These are phyloP conservation scores for Vachellia pachyceras DNA, from an alignment of 306 rosid genomes.

Conservation along the genomic window DNA sequence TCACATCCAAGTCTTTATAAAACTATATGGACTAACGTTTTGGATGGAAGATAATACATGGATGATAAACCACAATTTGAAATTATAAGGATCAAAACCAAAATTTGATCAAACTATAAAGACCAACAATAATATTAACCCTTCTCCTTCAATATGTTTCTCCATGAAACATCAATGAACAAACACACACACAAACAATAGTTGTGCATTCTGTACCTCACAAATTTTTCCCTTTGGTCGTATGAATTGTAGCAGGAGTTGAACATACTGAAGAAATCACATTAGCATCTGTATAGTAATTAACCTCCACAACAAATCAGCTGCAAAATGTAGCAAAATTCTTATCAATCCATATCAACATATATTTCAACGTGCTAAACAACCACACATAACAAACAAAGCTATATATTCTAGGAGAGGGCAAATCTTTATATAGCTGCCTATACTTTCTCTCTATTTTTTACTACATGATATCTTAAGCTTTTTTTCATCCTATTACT, in stretches of 20 bases:
- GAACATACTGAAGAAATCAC: conserved; percentile 53
- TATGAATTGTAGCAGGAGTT: conserved; percentile 54
- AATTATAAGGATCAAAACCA: too few species aligned
- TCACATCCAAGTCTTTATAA: too few species aligned
- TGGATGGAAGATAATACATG: too few species aligned
- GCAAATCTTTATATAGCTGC: too few species aligned
- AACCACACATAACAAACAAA: background rate
- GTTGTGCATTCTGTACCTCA: conserved; percentile 46
- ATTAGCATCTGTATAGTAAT: conserved; percentile 37
- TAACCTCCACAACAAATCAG: conserved; percentile 20
- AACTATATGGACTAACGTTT: too few species aligned
- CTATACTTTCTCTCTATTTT: too few species aligned
- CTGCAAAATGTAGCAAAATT: background rate
- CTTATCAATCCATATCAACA: background rate
- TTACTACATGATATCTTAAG: too few species aligned
- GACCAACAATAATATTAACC: too few species aligned
- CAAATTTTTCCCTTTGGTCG: conserved; percentile 61
- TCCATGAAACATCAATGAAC: background rate
- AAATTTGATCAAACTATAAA: too few species aligned
- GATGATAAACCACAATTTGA: too few species aligned
- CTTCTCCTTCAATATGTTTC: background rate
- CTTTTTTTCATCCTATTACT: too few species aligned
- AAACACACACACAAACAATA: background rate
- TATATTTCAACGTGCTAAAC: background rate
- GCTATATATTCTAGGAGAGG: background rate